These are phyloP conservation scores for Linanthus parryae DNA, from an alignment of 148 eudicot species.

Conservation along the genomic window DNA sequence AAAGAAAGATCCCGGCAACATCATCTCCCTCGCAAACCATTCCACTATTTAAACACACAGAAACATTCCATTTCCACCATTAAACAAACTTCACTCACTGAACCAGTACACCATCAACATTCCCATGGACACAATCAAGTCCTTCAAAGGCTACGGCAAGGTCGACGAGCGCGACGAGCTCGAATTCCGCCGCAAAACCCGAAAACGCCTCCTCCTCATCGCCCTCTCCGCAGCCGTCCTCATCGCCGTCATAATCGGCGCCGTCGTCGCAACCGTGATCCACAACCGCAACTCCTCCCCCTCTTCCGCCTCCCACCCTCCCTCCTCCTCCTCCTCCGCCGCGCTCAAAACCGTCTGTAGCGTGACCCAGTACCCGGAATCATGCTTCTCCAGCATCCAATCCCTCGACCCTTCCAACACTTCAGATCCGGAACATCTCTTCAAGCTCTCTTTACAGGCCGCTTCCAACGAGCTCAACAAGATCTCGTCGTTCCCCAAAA, in stretches of 20 bases:
- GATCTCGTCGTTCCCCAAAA: constrained; percentile 17
- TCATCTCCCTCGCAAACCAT: no score
- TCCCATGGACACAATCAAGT: constrained; percentile 58
- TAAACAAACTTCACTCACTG: no score
- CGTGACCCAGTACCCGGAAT: constrained; percentile 41
- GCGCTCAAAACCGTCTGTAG: constrained; percentile 46
- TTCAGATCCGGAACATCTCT: constrained; percentile 40
- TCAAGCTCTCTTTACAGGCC: constrained; percentile 38
- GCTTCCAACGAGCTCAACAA: constrained; percentile 21
- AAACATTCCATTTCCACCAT: no score
- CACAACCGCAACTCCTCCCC: constrained; percentile 12
- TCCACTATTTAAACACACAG: not conserved
- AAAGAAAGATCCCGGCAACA: no score
- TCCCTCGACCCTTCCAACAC: constrained; percentile 18
- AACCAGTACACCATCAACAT: no score
- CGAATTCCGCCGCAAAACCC: constrained; percentile 36
- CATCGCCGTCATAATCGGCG: constrained; percentile 30
- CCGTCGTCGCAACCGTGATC: constrained; percentile 27
- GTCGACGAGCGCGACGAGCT: constrained; percentile 50
- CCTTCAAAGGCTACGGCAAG: constrained; percentile 76
- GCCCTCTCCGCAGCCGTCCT: constrained; percentile 30
- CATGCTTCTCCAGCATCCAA: constrained; percentile 33
- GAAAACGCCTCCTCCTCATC: constrained; percentile 39
- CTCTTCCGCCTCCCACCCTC: not conserved
- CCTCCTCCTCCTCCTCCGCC: constrained; percentile 19